Conservation (phyloP, 495 filamentous ascomycete genomes). For the Xylaria sp. region DNA sequence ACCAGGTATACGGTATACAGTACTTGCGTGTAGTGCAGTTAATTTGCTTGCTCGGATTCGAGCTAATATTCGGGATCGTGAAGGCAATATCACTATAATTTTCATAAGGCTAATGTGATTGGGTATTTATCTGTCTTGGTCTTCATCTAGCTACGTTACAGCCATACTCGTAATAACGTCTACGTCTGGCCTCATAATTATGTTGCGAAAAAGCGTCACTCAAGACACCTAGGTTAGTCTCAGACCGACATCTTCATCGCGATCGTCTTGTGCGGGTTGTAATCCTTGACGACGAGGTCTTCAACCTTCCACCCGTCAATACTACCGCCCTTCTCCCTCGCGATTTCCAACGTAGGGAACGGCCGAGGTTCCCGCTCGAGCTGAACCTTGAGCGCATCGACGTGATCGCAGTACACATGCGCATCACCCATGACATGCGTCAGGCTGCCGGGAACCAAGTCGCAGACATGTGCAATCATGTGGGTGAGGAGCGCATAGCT, state of each 20-base stretch:
- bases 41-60: not conserved
- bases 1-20: not conserved
- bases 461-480: slow-evolving; percentile 88
- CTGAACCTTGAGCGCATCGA: slow-evolving; percentile 84
- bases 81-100: not conserved
- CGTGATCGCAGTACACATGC: slow-evolving; percentile 92
- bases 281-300: slow-evolving; percentile 87
- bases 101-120: not conserved
- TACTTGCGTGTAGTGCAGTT: not conserved
- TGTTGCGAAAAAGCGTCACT: not conserved
- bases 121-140: not conserved
- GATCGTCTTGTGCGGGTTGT: slow-evolving; percentile 88
- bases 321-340: slow-evolving; percentile 66
- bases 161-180: not conserved
- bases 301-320: slow-evolving; percentile 88
- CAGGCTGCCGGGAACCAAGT: slow-evolving; percentile 80
- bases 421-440: slow-evolving; percentile 96
- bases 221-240: not conserved
- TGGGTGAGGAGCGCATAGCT: slow-evolving; percentile 91
- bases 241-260: slow-evolving; percentile 97
- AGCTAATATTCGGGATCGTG: not conserved
- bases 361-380: slow-evolving; percentile 77
- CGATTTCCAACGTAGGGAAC: slow-evolving; percentile 80
- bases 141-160: not conserved
- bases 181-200: not conserved